Evolutionary conservation across 116 monocot species (phyloP), one percentile per base, ranked within the genome.

Genomic region (Cymodocea nodosa): DNA sequence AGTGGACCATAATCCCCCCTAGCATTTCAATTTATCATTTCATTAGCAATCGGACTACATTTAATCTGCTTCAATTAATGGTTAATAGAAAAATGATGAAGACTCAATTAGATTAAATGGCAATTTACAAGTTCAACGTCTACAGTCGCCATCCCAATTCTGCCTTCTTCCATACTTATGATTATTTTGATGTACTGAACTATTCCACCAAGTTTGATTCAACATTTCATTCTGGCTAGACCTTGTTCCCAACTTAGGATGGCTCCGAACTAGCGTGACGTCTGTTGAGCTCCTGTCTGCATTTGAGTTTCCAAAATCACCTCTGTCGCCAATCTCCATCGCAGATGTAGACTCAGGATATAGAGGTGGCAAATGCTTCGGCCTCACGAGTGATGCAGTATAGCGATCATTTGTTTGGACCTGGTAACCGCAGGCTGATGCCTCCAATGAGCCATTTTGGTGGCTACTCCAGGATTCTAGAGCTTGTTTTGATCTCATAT

Each of bases 381-480:
- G 60, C 15, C 16, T 6, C 16, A 30, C 35, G 4, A 1, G 60
- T 7, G 13, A 35, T 34, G 4, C 22, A 35, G 3, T 17, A 35
- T 60, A 17, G 22, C 17, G 17, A 16, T 54, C 20, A 18, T 20
- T 60, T 35, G 60, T 35, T 15, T 30, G 35, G 15, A 35, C 17
- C 23, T 9, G 25, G 10, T 60, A 60, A 35, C 15, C 4, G 60
- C 15, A 35, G 15, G 63, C 36, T 0, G 69, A 39, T 35, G n/a
- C 25, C 10, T 77, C 74, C 6, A 51, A 50, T 7, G 67, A 19
- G 3, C 57, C 72, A 39, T 60, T 70, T 15, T 60, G 19, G 12
- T n/a, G 63, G 19, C n/a, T 64, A 40, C 48, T 25, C 74, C 74
- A 55, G 30, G 48, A 22, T 18, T 64, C 67, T 58, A 35, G 67